Percentiles rank a stretch among this genome's conserved stretches.
Conservation (phyloP, 164 flowering plant genomes). For the Akebia trifoliata region DNA sequence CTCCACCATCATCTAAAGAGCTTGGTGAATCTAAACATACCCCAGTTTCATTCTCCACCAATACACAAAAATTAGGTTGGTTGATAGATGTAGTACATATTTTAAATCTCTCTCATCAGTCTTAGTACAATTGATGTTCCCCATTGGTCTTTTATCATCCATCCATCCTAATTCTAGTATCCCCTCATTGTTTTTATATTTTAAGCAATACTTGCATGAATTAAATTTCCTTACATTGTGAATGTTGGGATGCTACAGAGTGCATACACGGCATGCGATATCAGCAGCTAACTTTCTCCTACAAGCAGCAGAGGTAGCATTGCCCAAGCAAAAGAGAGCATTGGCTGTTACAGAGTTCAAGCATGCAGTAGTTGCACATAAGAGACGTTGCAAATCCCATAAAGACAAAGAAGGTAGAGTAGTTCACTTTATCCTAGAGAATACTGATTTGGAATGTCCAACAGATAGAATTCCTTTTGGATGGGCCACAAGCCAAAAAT, state of each 20-base stretch:
- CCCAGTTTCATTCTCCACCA: background rate
- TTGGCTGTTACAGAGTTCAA: constrained; percentile 60
- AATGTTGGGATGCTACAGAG: constrained; percentile 30
- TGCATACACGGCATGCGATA: constrained; percentile 44
- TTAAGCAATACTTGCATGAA: background rate
- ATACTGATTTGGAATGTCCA: background rate
- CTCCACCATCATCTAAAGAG: background rate
- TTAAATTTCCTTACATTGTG: background rate
- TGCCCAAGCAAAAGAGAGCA: constrained; percentile 70
- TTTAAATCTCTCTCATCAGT: background rate
- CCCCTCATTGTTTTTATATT: background rate
- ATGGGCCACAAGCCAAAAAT: background rate
- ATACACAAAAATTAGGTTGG: background rate
- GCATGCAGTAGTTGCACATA: constrained; percentile 65
- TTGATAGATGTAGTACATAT: background rate
- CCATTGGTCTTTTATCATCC: background rate
- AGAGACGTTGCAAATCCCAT: constrained; percentile 48
- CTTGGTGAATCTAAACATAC: background rate
- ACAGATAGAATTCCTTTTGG: background rate
- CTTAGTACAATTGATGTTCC: background rate
- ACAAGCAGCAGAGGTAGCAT: constrained; percentile 57
- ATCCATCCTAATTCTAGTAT: constrained; percentile 1
- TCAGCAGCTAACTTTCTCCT: constrained; percentile 60
- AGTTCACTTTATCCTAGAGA: background rate
- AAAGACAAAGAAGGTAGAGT: constrained; percentile 41